Conservation (phyloP, 2,329 filamentous ascomycete species). For the Calonectria leucothoes region DNA sequence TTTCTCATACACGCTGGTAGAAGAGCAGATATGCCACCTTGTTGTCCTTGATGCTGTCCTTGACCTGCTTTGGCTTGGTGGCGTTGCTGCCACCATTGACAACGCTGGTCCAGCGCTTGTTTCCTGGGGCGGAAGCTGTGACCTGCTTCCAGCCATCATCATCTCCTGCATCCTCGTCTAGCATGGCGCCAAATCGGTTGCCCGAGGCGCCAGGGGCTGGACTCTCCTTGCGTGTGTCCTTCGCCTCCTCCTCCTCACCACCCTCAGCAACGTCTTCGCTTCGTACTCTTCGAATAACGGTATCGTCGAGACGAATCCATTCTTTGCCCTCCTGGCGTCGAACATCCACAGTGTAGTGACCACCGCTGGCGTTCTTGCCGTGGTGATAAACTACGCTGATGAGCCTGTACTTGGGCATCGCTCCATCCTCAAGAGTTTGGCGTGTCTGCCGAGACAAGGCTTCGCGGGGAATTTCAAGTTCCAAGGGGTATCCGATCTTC, state of each 20-base stretch:
- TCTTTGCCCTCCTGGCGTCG: conserved; percentile 93
- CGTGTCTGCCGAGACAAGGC: conserved; percentile 82
- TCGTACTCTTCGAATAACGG: conserved; percentile 84
- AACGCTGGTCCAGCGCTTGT: conserved; percentile 77
- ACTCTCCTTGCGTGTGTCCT: conserved; percentile 59
- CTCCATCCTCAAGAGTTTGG: conserved; percentile 71
- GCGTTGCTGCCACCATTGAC: conserved; percentile 72
- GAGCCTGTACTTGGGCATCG: conserved; percentile 84
- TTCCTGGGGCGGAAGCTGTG: conserved; percentile 66
- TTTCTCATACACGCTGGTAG: conserved; percentile 80
- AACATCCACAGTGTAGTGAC: conserved; percentile 98
- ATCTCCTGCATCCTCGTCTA: conserved; percentile 74
- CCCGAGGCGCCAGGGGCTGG: conserved; percentile 54
- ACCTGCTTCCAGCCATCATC: conserved; percentile 89
- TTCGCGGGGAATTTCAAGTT: conserved; percentile 93
- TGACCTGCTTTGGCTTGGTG: conserved; percentile 67
- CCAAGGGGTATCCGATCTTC: conserved; percentile 93
- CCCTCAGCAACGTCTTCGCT: conserved; percentile 90
- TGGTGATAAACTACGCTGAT: conserved; percentile 97
- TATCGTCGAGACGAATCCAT: conserved; percentile 97
- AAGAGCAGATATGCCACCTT: conserved; percentile 98
- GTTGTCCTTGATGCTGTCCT: conserved; percentile 84
- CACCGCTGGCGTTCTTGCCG: conserved; percentile 94
- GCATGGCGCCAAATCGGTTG: conserved; percentile 81
- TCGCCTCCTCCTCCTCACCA: conserved; percentile 80